Conservation (phyloP, 345 rosid species). For the Aquilaria yunnanensis region DNA sequence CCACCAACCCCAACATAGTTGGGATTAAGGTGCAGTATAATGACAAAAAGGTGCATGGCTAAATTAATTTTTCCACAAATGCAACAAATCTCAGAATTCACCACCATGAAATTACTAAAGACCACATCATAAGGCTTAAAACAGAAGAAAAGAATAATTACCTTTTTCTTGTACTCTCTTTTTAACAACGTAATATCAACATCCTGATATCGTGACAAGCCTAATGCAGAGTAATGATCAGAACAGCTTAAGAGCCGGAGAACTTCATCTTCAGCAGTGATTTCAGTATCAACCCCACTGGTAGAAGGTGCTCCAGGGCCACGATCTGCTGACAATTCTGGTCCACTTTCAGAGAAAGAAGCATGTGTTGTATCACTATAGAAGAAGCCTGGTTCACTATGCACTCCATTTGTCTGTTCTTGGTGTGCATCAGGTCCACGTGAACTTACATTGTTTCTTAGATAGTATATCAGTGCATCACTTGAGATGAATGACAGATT, state of each 20-base stretch:
- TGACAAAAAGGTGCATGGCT: no score
- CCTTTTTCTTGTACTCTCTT: conserved; percentile 96
- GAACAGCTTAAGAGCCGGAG: conserved; percentile 64
- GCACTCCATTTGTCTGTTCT: conserved; percentile 43
- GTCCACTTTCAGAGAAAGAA: conserved; percentile 50
- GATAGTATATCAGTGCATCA: conserved; percentile 70
- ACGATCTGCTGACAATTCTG: conserved; percentile 60
- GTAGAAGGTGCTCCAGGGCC: conserved; percentile 81
- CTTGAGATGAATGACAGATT: conserved; percentile 90
- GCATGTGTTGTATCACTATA: conserved; percentile 41
- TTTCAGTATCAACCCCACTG: conserved; percentile 73
- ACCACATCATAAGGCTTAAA: no score
- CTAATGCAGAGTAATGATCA: conserved; percentile 84
- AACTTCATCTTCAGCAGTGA: conserved; percentile 93
- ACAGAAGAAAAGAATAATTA: conserved; percentile 17
- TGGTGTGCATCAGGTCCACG: conserved; percentile 31
- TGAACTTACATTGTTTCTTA: conserved; percentile 55
- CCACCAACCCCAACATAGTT: no score
- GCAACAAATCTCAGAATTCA: no score
- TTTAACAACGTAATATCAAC: conserved; percentile 68
- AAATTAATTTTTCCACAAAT: no score
- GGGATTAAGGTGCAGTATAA: no score
- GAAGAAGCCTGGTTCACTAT: conserved; percentile 33
- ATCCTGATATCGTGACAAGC: conserved; percentile 54
- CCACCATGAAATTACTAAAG: no score